Percentiles rank a stretch among this genome's conserved stretches.
Conservation (phyloP, 75 land plant genomes). For the Sequoia sempervirens region DNA sequence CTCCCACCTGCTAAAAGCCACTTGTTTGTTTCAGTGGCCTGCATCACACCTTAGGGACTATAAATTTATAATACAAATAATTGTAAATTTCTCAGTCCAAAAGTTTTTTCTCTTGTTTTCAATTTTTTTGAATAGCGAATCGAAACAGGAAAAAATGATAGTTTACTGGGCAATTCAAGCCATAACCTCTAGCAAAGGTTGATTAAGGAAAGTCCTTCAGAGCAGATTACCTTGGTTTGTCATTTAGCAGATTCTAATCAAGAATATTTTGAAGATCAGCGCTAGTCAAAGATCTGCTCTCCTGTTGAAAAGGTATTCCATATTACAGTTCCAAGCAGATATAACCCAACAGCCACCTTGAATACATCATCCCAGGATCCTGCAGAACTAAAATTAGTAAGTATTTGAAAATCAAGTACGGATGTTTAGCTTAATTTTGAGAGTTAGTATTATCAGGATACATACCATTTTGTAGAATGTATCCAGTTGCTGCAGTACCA, state of each 20-base stretch:
- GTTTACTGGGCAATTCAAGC: not conserved
- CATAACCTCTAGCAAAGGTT: not conserved
- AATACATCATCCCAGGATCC: slow-evolving; percentile 99
- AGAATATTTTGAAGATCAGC: not conserved
- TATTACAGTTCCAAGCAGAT: slow-evolving; percentile 81
- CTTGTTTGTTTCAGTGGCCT: not conserved
- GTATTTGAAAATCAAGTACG: not conserved
- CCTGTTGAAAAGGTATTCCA: slow-evolving; percentile 95
- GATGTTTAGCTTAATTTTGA: not conserved
- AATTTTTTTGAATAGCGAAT: not conserved
- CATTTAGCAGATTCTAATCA: not conserved
- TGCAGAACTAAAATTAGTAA: slow-evolving; percentile 15
- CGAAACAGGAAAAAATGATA: not conserved
- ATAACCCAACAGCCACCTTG: slow-evolving; percentile 78
- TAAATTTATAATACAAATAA: not conserved
- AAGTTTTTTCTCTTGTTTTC: not conserved
- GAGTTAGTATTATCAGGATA: not conserved
- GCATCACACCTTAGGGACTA: not conserved
- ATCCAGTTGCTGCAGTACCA: slow-evolving; percentile 96
- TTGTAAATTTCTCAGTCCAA: not conserved
- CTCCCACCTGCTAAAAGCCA: not conserved
- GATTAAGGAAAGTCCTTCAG: not conserved
- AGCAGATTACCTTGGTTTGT: not conserved
- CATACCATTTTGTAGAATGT: slow-evolving; percentile 83
- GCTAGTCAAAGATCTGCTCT: slow-evolving; percentile 76